phyloP scores from a whole-genome alignment of 441 rosid genomes.

The Theobroma grandiflorum region DNA sequence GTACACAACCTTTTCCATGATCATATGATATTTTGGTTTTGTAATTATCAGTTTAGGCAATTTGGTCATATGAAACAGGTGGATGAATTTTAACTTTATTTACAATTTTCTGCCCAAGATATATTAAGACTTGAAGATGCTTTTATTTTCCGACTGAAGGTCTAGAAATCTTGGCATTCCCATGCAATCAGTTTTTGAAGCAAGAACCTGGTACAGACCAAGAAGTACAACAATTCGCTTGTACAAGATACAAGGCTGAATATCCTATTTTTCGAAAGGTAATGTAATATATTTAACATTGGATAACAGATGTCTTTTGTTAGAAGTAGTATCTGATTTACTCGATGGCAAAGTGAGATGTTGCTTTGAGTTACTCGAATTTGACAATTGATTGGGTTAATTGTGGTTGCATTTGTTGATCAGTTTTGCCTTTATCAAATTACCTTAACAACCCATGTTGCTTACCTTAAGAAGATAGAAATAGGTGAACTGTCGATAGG shows the following conservation, averaged over 20 bases:
- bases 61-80: background rate
- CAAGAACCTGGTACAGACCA: conserved; percentile 72
- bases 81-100: background rate
- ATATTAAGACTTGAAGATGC: background rate
- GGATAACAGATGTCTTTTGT: conserved; percentile 5
- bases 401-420: background rate
- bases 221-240: conserved; percentile 65
- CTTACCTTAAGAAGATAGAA: background rate
- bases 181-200: conserved; percentile 74
- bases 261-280: conserved; percentile 79
- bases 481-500: background rate
- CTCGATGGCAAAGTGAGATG: background rate
- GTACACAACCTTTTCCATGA: background rate
- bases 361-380: background rate
- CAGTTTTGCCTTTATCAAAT: background rate
- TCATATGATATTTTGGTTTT: background rate
- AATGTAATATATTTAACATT: background rate
- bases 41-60: conserved; percentile 5
- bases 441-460: background rate
- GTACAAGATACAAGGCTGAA: conserved; percentile 71
- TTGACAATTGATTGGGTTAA: background rate
- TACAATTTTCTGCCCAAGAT: background rate
- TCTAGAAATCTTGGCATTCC: conserved; percentile 75
- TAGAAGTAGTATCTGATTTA: background rate
- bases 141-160: conserved; percentile 37